Evolutionary conservation across 2,329 filamentous ascomycete species (phyloP).

Genomic region (Xylaria arbuscula): DNA sequence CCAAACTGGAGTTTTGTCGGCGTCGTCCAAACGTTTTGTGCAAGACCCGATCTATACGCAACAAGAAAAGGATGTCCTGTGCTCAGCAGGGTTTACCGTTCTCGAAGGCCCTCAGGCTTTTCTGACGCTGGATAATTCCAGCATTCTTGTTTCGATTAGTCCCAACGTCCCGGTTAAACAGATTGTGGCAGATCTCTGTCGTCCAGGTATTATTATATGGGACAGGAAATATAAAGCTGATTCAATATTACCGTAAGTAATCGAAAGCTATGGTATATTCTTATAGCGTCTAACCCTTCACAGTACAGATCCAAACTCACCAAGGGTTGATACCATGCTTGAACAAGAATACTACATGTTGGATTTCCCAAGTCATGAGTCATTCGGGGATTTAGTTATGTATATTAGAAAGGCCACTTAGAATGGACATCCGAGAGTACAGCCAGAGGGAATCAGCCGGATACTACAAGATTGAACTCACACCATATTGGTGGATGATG

Average conservation of each 20-base stretch:
- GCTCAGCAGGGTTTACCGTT: background rate
- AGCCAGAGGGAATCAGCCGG: no score
- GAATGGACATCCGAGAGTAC: background rate
- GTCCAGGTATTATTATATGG: conserved; percentile 20
- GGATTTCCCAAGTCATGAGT: conserved; percentile 12
- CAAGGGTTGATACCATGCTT: conserved; percentile 9
- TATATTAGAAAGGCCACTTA: conserved; percentile 10
- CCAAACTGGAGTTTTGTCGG: background rate
- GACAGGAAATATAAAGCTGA: background rate
- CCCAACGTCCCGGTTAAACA: background rate
- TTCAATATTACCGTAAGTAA: background rate
- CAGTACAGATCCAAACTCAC: conserved; percentile 3
- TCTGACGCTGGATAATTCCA: background rate
- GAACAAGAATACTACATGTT: conserved; percentile 6
- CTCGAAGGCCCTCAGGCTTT: background rate
- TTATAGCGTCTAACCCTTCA: background rate
- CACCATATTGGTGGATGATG: no score
- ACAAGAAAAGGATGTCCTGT: background rate
- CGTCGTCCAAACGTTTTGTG: background rate
- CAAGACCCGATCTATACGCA: background rate
- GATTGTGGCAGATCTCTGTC: conserved; percentile 4
- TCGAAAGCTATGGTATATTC: background rate
- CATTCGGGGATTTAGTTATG: conserved; percentile 11
- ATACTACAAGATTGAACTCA: no score
- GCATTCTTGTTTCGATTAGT: background rate